Evolutionary conservation across 2,329 filamentous ascomycete genomes (phyloP).

Genomic region (Cordyceps tenuipes): DNA sequence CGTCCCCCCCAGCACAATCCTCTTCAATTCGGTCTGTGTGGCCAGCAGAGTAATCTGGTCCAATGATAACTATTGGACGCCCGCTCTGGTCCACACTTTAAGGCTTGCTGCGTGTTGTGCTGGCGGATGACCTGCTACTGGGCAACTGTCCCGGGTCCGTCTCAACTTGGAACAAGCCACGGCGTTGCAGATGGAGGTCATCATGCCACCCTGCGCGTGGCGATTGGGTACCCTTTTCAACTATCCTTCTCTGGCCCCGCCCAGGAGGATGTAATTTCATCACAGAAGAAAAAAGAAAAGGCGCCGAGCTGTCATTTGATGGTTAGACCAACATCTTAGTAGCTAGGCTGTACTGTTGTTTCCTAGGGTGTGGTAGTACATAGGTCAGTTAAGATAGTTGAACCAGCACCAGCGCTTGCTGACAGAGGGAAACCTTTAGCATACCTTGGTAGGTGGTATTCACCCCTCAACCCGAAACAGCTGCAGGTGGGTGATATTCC

Average conservation of each 20-base stretch:
- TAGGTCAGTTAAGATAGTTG: neutral
- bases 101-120: neutral
- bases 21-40: conserved; percentile 7
- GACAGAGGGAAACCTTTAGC: neutral
- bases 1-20: neutral
- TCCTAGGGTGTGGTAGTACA: no score
- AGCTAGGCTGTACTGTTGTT: no score
- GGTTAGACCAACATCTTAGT: neutral
- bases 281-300: neutral
- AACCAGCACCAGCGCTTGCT: no score
- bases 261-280: neutral
- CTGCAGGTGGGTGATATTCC: conserved; percentile 3
- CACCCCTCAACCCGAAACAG: conserved; percentile 6
- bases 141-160: conserved; percentile 3
- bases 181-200: neutral
- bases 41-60: neutral
- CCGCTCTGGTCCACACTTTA: neutral
- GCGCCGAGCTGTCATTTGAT: neutral
- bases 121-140: conserved; percentile 1
- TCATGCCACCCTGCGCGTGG: neutral
- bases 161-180: conserved; percentile 12
- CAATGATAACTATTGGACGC: neutral
- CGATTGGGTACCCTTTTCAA: neutral
- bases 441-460: neutral
- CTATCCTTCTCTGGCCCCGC: neutral